These are phyloP conservation scores for Teunomyces tritomae DNA, from an alignment of 805 yeast species.

Conservation along the genomic window DNA sequence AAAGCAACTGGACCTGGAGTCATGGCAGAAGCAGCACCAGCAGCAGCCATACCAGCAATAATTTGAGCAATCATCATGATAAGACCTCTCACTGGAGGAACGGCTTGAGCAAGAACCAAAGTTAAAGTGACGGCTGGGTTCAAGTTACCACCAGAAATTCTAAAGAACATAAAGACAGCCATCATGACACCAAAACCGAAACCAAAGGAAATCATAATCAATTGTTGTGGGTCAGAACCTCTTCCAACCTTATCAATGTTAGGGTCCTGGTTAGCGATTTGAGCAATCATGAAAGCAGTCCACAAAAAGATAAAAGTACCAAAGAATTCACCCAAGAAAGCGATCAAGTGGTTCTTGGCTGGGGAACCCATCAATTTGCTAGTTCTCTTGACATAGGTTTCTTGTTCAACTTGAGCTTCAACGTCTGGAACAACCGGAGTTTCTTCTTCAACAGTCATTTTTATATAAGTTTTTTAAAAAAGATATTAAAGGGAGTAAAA, in stretches of 20 bases:
- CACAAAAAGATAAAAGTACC: slow-evolving; percentile 85
- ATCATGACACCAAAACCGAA: slow-evolving; percentile 85
- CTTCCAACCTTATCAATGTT: slow-evolving; percentile 13
- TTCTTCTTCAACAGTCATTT: slow-evolving; percentile 1
- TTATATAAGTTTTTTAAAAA: not conserved
- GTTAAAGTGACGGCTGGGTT: slow-evolving; percentile 86
- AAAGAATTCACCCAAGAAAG: slow-evolving; percentile 75
- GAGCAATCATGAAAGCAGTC: slow-evolving; percentile 80
- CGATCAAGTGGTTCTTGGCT: slow-evolving; percentile 55
- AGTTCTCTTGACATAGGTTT: slow-evolving; percentile 25
- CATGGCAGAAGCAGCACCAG: slow-evolving; percentile 82
- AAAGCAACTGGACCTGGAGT: slow-evolving; percentile 77
- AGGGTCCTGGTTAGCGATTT: slow-evolving; percentile 68
- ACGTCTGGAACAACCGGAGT: slow-evolving; percentile 16
- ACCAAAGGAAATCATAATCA: slow-evolving; percentile 80
- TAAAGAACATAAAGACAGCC: slow-evolving; percentile 63
- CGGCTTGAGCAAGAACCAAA: slow-evolving; percentile 67
- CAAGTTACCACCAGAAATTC: slow-evolving; percentile 85
- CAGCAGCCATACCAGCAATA: slow-evolving; percentile 88
- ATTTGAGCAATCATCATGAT: slow-evolving; percentile 67
- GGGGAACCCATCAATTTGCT: slow-evolving; percentile 16
- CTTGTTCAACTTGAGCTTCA: slow-evolving; percentile 27
- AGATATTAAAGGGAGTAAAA: not conserved
- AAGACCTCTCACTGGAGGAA: slow-evolving; percentile 68
- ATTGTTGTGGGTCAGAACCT: slow-evolving; percentile 62